Conservation (phyloP, 805 yeast species). For the Wickerhamiella australiensis region DNA sequence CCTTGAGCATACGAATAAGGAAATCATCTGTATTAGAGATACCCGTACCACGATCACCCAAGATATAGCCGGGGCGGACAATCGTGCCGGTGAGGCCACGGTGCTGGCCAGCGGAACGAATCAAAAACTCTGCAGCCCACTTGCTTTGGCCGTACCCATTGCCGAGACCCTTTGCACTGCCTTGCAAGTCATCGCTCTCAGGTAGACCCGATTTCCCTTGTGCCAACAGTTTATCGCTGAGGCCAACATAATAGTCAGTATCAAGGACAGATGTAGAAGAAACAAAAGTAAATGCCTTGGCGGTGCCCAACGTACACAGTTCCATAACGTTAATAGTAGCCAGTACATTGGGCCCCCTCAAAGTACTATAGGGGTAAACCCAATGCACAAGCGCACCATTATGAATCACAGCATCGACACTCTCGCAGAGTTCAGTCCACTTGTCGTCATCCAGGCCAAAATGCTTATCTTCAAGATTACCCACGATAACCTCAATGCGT, state of each 20-base stretch:
- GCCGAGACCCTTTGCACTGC: constrained; percentile 70
- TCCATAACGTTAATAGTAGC: constrained; percentile 76
- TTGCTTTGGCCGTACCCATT: constrained; percentile 96
- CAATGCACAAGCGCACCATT: constrained; percentile 98
- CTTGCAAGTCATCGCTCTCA: constrained; percentile 73
- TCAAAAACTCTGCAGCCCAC: constrained; percentile 90
- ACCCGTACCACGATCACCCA: constrained; percentile 76
- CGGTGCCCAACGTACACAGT: constrained; percentile 63
- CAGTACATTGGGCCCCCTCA: constrained; percentile 87
- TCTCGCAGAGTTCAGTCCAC: constrained; percentile 48
- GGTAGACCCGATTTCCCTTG: constrained; percentile 61
- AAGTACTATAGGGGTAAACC: constrained; percentile 87
- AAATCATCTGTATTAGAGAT: constrained; percentile 94
- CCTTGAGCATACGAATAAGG: constrained; percentile 86
- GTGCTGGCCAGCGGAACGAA: constrained; percentile 73
- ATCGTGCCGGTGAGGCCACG: constrained; percentile 76
- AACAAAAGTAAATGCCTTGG: constrained; percentile 80
- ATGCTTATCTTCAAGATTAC: constrained; percentile 60
- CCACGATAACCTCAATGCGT: constrained; percentile 61
- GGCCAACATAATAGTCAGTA: constrained; percentile 61
- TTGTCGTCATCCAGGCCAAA: constrained; percentile 51
- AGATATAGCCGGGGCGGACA: constrained; percentile 91
- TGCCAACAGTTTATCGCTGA: constrained; percentile 57
- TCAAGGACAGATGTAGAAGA: constrained; percentile 93
- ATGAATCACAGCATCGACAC: constrained; percentile 75